Evolutionary conservation across 306 rosid species (phyloP).

Genomic region (Oemleria cerasiformis): DNA sequence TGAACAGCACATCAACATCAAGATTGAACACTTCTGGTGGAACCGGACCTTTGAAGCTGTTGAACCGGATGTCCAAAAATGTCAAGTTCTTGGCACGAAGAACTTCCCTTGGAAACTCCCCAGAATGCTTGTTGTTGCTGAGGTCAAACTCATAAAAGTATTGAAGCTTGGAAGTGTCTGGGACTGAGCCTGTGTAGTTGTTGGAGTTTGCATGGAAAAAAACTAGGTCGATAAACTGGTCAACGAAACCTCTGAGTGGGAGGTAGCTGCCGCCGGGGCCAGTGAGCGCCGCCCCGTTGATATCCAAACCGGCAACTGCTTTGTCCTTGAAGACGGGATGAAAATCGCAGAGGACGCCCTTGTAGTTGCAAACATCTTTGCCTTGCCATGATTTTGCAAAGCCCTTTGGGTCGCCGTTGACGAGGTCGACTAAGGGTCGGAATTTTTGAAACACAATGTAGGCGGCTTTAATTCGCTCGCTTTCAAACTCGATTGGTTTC

Average conservation of each 20-base stretch:
- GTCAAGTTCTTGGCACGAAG: slow-evolving; percentile 23
- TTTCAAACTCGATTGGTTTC: not conserved
- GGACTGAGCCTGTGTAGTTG: slow-evolving; percentile 37
- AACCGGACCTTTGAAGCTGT: slow-evolving; percentile 25
- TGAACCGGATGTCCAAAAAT: slow-evolving; percentile 76
- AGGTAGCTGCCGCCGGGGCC: not conserved
- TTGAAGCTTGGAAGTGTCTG: not conserved
- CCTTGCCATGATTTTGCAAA: slow-evolving; percentile 26
- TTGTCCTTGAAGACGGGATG: not conserved
- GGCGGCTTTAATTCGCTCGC: slow-evolving; percentile 26
- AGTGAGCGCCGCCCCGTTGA: slow-evolving; percentile 27
- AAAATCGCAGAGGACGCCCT: slow-evolving; percentile 17
- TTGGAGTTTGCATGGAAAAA: slow-evolving; percentile 80
- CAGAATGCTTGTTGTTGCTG: slow-evolving; percentile 48
- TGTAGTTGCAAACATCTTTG: not conserved
- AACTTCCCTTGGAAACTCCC: slow-evolving; percentile 40
- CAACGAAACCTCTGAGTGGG: slow-evolving; percentile 25
- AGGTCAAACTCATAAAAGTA: slow-evolving; percentile 74
- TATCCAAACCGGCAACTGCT: slow-evolving; percentile 52
- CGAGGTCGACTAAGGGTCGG: not conserved
- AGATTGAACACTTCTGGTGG: slow-evolving; percentile 31
- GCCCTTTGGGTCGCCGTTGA: slow-evolving; percentile 7
- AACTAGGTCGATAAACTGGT: slow-evolving; percentile 32
- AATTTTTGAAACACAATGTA: slow-evolving; percentile 18
- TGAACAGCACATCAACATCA: slow-evolving; percentile 59